These are phyloP conservation scores for Saitozyma sp. DNA, from an alignment of 768 basidiomycete species.

Conservation along the genomic window DNA sequence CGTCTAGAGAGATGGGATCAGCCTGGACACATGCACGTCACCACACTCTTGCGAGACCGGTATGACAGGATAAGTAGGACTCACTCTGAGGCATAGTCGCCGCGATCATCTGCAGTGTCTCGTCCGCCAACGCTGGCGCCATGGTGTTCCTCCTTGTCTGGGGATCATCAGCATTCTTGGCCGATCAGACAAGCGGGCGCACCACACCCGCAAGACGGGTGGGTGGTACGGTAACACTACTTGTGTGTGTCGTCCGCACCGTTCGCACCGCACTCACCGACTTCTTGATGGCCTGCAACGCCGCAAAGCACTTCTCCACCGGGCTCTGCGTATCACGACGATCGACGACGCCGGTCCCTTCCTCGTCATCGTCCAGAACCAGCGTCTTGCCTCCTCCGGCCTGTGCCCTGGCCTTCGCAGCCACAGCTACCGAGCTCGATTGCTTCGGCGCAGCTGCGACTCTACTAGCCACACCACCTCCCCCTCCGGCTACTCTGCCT, in stretches of 20 bases:
- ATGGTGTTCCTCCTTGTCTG: conserved; percentile 24
- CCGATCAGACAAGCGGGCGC: too few relatives aligned
- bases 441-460: too few relatives aligned
- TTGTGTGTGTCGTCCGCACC: neutral
- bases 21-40: neutral
- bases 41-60: neutral
- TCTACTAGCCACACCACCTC: too few relatives aligned
- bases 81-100: conserved; percentile 41
- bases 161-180: neutral
- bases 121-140: conserved; percentile 35
- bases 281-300: conserved; percentile 24
- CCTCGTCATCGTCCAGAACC: neutral
- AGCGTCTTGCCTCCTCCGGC: too few relatives aligned
- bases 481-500: too few relatives aligned
- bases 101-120: conserved; percentile 41
- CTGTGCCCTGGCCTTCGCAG: too few relatives aligned
- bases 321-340: conserved; percentile 22
- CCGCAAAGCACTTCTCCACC: conserved; percentile 29
- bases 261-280: conserved; percentile 19
- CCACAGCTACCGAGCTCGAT: too few relatives aligned
- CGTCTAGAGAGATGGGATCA: conserved; percentile 14
- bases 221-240: too few relatives aligned
- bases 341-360: conserved; percentile 12
- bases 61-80: conserved; percentile 6
- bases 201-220: too few relatives aligned